Evolutionary conservation across 768 basidiomycete genomes (phyloP).

Genomic region (Boletus patriciae): DNA sequence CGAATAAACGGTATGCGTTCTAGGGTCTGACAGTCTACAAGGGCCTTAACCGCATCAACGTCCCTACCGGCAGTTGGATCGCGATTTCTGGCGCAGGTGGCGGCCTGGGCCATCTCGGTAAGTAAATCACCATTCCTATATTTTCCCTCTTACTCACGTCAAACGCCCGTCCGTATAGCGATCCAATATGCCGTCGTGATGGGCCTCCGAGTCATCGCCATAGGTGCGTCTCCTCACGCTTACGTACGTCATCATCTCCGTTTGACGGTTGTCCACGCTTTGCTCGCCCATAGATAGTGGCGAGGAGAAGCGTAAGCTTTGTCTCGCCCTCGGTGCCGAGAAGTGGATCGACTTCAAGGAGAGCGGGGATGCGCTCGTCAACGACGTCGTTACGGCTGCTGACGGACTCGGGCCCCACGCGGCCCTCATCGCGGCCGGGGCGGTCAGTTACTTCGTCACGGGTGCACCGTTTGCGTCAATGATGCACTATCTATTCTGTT

Average conservation of each 20-base stretch:
- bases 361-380: slow-evolving; percentile 37
- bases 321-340: slow-evolving; percentile 41
- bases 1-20: not conserved
- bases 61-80: slow-evolving; percentile 39
- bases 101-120: slow-evolving; percentile 45
- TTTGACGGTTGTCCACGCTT: not conserved
- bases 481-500: not conserved
- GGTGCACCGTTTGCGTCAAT: too few relatives aligned
- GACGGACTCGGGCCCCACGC: slow-evolving; percentile 48
- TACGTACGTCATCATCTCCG: too few relatives aligned
- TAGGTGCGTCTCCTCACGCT: slow-evolving; percentile 25
- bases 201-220: slow-evolving; percentile 47
- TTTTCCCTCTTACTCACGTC: not conserved
- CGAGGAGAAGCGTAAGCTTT: slow-evolving; percentile 39
- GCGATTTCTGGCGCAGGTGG: slow-evolving; percentile 43
- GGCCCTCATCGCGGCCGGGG: slow-evolving; percentile 24
- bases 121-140: not conserved
- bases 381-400: slow-evolving; percentile 37
- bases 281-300: slow-evolving; percentile 39
- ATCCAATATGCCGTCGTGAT: slow-evolving; percentile 47
- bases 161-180: slow-evolving; percentile 23
- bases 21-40: slow-evolving; percentile 47
- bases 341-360: slow-evolving; percentile 49
- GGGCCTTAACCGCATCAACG: slow-evolving; percentile 40
- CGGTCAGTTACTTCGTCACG: slow-evolving; percentile 8